Base-by-base conservation (phyloP, 1,139 yeast genomes). In the Trichomonascaceae sp. region DNA sequence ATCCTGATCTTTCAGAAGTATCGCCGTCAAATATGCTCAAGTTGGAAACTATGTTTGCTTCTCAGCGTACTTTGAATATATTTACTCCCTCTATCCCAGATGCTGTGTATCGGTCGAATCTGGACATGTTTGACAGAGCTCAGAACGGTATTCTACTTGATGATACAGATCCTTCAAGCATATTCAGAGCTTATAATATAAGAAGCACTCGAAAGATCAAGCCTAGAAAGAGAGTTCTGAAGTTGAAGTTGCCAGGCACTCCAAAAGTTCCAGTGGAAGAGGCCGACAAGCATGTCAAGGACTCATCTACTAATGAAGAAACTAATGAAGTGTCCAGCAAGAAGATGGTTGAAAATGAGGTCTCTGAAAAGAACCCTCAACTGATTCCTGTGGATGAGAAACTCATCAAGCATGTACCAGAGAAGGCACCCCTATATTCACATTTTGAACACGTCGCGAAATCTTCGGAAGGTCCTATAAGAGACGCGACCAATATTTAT, bases 21-120 rank as follows among this genome's bases (percentile, higher is more conserved):
- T 82, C 87, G 17, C 82, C 90, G 0, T 80, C 85, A 1, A 87
- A 87, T 64, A 79, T 89, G 74, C 77, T 83, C 63, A 81, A 86
- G 63, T 75, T 87, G 53, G 79, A 87, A 10, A 78, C 87, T n/a
- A 73, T 91, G 57, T 81, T 83, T 55, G 82, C 85, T 30, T 83
- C 93, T 3, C 80, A 96, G 61, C 91, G 87, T 60, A 87, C 97
- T 0, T 74, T 91, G 57, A 81, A 85, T 18, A 69, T 89, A 51
- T 79, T 82, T 52, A 79, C 86, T 1, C 85, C 87, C 1, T 75
- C 77, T 44, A 75, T 83, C 57, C 76, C 76, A 43, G 79, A 80
- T 55, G 74, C 82, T 2, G 76, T 82, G n/a, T 83, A 80, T 63
- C 71, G 87, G 53, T 77, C 83, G 7, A 66, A 66, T 52, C 55